Evolutionary conservation across 768 basidiomycete genomes (phyloP).

Genomic region (Tricholoma bakamatsutake): DNA sequence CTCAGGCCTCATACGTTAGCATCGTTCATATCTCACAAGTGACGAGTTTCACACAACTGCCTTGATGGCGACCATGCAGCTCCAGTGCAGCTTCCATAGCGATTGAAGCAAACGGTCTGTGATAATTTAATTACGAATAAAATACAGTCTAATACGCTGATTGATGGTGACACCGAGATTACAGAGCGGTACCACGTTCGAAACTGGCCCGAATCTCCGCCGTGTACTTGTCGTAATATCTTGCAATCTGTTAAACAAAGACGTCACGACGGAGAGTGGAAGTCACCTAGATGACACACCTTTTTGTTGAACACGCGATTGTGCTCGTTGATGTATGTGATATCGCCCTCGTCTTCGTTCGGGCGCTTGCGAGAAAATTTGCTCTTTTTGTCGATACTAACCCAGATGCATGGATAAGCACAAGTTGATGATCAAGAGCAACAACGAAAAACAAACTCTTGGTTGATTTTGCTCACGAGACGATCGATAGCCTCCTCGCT

Average conservation of each 20-base stretch:
- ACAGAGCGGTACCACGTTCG: constrained; percentile 93
- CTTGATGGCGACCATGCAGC: too few relatives aligned
- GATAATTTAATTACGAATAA: neutral
- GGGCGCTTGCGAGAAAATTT: constrained; percentile 84
- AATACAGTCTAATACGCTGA: constrained; percentile 3
- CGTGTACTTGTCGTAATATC: constrained; percentile 97
- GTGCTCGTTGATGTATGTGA: constrained; percentile 99
- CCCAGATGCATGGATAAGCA: constrained; percentile 5
- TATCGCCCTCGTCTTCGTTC: constrained; percentile 92
- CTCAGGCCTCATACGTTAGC: too few relatives aligned
- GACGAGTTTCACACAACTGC: too few relatives aligned
- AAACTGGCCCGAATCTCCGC: constrained; percentile 95
- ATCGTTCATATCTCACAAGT: too few relatives aligned
- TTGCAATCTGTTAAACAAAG: constrained; percentile 57
- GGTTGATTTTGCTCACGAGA: constrained; percentile 86
- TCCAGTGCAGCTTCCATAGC: too few relatives aligned
- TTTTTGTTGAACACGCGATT: constrained; percentile 99
- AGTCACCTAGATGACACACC: constrained; percentile 32
- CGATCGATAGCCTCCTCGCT: constrained; percentile 93
- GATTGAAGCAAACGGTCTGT: neutral
- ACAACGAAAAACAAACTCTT: constrained; percentile 59
- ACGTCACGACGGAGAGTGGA: neutral
- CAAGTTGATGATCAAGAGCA: neutral
- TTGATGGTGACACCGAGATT: constrained; percentile 4
- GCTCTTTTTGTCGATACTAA: constrained; percentile 81